Percentiles rank a stretch among this genome's conserved stretches.
Conservation (phyloP, 768 basidiomycete genomes). For the Agaricus blazei region DNA sequence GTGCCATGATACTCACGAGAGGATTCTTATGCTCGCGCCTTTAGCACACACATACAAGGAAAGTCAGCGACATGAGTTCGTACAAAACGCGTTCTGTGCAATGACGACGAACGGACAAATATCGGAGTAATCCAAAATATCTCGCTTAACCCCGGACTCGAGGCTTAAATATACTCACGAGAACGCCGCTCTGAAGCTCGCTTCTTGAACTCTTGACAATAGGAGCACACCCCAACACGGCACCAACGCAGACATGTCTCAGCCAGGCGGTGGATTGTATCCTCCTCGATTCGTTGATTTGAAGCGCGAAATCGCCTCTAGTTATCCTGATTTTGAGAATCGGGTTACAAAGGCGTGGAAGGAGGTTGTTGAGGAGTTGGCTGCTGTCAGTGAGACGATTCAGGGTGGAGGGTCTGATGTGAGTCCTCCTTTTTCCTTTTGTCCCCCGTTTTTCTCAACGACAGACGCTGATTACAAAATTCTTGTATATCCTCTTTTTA, state of each 20-base stretch:
- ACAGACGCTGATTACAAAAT: no score
- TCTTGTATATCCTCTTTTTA: not conserved
- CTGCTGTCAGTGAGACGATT: slow-evolving; percentile 38
- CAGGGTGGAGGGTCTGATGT: slow-evolving; percentile 45
- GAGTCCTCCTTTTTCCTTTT: slow-evolving; percentile 13
- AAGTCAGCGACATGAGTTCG: no score
- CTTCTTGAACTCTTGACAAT: no score
- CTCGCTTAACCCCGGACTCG: no score
- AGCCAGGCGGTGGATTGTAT: slow-evolving; percentile 8
- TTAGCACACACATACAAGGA: no score
- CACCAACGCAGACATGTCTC: not conserved
- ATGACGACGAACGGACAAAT: not conserved
- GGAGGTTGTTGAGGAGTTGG: slow-evolving; percentile 50
- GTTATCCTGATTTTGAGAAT: slow-evolving; percentile 46
- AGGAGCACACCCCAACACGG: not conserved
- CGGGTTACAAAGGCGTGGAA: slow-evolving; percentile 51
- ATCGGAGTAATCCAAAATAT: not conserved
- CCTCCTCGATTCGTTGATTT: slow-evolving; percentile 53
- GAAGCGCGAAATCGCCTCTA: slow-evolving; percentile 50
- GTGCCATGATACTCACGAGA: no score
- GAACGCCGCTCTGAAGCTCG: no score
- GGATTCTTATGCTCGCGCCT: no score
- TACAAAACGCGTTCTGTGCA: no score
- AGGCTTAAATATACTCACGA: no score
- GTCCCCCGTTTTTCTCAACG: no score